These are phyloP conservation scores for Pseudogymnoascus sp. DNA, from an alignment of 2,329 filamentous ascomycete genomes.

Conservation along the genomic window DNA sequence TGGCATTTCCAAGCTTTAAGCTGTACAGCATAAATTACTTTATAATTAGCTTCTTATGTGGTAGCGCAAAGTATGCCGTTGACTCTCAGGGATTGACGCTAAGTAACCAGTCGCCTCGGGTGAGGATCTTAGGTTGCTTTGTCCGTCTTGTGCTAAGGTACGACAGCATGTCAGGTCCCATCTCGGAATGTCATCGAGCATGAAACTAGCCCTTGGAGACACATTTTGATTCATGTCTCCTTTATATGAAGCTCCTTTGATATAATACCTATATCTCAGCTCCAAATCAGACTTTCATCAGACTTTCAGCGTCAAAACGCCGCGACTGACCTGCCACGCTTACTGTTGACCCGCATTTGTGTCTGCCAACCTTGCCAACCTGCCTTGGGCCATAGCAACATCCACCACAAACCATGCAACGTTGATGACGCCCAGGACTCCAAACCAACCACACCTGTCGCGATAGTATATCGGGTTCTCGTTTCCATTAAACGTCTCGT, in stretches of 20 bases:
- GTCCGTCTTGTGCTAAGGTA: constrained; percentile 4
- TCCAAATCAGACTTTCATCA: not conserved
- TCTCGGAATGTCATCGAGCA: constrained; percentile 5
- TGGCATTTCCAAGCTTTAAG: not conserved
- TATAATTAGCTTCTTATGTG: not conserved
- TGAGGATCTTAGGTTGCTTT: constrained; percentile 7
- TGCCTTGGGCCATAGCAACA: not conserved
- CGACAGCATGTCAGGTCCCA: constrained; percentile 4
- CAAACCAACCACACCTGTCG: not conserved
- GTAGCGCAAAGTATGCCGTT: not conserved
- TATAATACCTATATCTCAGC: not conserved
- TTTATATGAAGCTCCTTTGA: constrained; percentile 2
- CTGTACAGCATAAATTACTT: not conserved
- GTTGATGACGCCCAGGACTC: constrained; percentile 2
- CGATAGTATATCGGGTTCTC: constrained; percentile 1
- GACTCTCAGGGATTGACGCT: not conserved
- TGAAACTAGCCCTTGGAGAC: constrained; percentile 1
- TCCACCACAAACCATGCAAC: constrained; percentile 3
- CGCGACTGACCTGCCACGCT: not conserved
- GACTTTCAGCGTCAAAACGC: not conserved
- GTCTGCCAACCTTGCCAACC: constrained; percentile 9
- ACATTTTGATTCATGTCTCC: constrained; percentile 1
- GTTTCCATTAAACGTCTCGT: not conserved
- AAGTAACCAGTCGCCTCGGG: constrained; percentile 1
- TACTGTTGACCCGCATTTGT: constrained; percentile 7